These are phyloP conservation scores for Cinnamomum chago DNA, from an alignment of 164 flowering plant species.

Conservation along the genomic window DNA sequence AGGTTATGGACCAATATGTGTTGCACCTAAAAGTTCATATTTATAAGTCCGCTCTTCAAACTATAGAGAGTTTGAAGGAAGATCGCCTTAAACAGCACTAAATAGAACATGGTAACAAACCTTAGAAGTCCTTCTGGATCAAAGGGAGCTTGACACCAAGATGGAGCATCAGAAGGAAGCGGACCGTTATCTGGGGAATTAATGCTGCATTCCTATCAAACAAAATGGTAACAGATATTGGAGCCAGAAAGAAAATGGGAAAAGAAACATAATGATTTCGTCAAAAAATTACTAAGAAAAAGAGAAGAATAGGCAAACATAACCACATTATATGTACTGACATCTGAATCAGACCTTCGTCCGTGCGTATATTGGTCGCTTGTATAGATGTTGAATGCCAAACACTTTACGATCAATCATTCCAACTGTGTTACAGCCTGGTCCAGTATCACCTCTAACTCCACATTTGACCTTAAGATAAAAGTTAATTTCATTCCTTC, in stretches of 20 bases:
- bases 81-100: neutral
- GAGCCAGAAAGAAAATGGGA: too few relatives aligned
- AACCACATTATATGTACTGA: neutral
- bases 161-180: conserved; percentile 67
- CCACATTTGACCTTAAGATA: conserved; percentile 67
- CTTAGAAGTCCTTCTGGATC: conserved; percentile 87
- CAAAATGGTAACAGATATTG: neutral
- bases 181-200: conserved; percentile 71
- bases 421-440: conserved; percentile 81
- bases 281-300: neutral
- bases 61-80: too few relatives aligned
- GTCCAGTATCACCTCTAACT: conserved; percentile 67
- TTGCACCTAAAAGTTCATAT: too few relatives aligned
- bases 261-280: neutral
- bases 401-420: conserved; percentile 66
- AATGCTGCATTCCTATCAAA: conserved; percentile 59
- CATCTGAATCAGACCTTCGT: conserved; percentile 33
- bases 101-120: conserved; percentile 21
- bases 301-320: neutral
- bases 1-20: too few relatives aligned
- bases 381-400: conserved; percentile 64
- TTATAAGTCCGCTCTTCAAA: too few relatives aligned
- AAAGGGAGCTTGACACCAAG: conserved; percentile 89
- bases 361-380: conserved; percentile 53
- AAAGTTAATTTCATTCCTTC: neutral